phyloP scores from a whole-genome alignment of 2,329 filamentous ascomycete species.

The Exophiala mesophila region DNA sequence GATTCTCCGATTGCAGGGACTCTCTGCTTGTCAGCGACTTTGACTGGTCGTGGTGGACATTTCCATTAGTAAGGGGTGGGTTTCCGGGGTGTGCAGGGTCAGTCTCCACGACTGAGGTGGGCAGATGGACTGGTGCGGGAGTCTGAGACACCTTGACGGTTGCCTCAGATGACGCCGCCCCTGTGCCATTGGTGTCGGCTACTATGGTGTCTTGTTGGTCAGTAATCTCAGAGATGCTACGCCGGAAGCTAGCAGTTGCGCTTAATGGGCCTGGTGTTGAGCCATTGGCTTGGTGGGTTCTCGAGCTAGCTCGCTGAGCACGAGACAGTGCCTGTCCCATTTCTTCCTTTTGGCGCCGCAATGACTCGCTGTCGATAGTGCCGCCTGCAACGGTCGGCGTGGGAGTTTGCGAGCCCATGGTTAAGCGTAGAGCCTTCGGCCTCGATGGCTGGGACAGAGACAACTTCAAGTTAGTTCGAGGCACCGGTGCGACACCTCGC shows the following conservation, averaged over 20 bases:
- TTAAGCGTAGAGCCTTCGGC: conserved; percentile 61
- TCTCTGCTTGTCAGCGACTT: conserved; percentile 19
- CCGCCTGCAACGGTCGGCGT: conserved; percentile 49
- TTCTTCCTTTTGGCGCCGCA: conserved; percentile 49
- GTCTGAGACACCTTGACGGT: conserved; percentile 10
- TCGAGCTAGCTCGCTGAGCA: conserved; percentile 18
- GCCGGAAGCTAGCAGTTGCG: conserved; percentile 18
- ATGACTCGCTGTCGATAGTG: conserved; percentile 51
- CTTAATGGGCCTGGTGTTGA: conserved; percentile 21
- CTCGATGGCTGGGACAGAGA: conserved; percentile 36
- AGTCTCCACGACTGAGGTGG: conserved; percentile 19
- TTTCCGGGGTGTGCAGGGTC: conserved; percentile 9
- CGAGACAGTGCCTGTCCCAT: conserved; percentile 37
- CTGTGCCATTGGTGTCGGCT: conserved; percentile 17
- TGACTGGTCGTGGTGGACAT: conserved; percentile 6
- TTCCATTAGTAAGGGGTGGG: conserved; percentile 17
- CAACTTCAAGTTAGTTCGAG: conserved; percentile 69
- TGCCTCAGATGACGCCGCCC: conserved; percentile 6
- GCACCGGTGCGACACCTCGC: conserved; percentile 64
- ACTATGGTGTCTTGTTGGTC: conserved; percentile 19
- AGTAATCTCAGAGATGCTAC: conserved; percentile 20
- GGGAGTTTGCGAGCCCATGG: conserved; percentile 66
- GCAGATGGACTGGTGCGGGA: conserved; percentile 13
- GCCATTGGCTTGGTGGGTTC: conserved; percentile 12
- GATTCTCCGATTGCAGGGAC: conserved; percentile 28